Evolutionary conservation across 768 basidiomycete genomes (phyloP).

Genomic region (Thelephora aurantiotincta): DNA sequence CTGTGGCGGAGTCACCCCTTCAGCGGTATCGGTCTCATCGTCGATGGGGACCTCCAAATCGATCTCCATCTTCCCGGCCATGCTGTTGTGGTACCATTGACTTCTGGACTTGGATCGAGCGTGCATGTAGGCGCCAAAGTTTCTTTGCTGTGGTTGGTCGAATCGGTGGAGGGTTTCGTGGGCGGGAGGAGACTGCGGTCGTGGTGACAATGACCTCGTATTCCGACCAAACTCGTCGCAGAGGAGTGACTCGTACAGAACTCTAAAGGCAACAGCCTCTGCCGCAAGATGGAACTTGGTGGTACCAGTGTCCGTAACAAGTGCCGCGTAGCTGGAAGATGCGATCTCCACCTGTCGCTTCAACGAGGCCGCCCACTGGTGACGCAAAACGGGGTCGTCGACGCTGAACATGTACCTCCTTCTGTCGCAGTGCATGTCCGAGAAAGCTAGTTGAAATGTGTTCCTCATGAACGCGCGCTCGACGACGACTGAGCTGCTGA

Average conservation of each 20-base stretch:
- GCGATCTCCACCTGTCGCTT: conserved; percentile 47
- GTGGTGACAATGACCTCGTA: conserved; percentile 4
- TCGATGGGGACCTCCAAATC: conserved; percentile 25
- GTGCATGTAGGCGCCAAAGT: conserved; percentile 18
- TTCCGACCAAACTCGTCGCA: conserved; percentile 21
- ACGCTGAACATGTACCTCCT: conserved; percentile 94
- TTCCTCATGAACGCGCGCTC: conserved; percentile 95
- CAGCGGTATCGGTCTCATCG: conserved; percentile 13
- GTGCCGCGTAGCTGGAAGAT: conserved; percentile 18
- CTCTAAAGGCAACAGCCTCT: conserved; percentile 63
- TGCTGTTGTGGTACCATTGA: conserved; percentile 48
- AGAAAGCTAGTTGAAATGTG: conserved; percentile 87
- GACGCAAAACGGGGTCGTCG: conserved; percentile 59
- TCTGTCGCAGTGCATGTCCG: conserved; percentile 47
- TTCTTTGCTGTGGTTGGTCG: background rate
- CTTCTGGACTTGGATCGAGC: conserved; percentile 59
- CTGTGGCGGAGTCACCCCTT: conserved; percentile 26
- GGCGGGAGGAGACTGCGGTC: conserved; percentile 14
- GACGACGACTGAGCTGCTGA: conserved; percentile 63
- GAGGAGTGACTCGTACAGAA: conserved; percentile 67
- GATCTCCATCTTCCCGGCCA: conserved; percentile 49
- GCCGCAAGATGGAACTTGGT: conserved; percentile 48
- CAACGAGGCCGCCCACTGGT: conserved; percentile 60
- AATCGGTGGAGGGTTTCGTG: conserved; percentile 22
- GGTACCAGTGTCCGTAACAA: conserved; percentile 20